A percentile compares a stretch with the other conserved stretches of the same genome.
phyloP scores from a whole-genome alignment of 2,329 filamentous ascomycete species.

The Amauroascus verrucosus region DNA sequence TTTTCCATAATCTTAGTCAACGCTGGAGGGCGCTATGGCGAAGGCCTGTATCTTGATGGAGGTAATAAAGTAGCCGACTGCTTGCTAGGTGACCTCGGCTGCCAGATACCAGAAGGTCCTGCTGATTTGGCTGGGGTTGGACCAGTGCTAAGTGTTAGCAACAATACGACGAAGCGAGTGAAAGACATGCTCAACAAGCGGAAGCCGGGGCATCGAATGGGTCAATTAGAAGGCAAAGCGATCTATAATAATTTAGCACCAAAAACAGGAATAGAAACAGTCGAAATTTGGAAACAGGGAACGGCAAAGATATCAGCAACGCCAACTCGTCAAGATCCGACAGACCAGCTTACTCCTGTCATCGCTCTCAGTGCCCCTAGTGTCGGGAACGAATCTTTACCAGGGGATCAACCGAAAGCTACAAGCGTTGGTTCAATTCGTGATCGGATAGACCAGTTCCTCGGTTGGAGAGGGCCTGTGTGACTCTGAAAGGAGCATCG shows the following conservation, averaged over 20 bases:
- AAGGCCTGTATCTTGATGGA: neutral
- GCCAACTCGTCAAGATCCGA: neutral
- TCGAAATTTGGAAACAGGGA: neutral
- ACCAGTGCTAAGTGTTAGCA: neutral
- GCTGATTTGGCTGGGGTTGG: neutral
- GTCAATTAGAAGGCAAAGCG: neutral
- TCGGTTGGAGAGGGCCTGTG: slow-evolving; percentile 12
- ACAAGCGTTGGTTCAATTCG: neutral
- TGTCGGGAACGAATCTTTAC: neutral
- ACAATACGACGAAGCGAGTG: neutral
- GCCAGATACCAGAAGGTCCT: neutral
- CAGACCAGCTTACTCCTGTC: neutral
- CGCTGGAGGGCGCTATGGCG: neutral
- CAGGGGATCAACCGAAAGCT: neutral
- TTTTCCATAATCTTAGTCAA: neutral
- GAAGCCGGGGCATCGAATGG: neutral
- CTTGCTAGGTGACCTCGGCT: neutral
- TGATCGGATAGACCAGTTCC: slow-evolving; percentile 12
- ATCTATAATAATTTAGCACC: neutral
- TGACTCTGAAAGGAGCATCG: too few relatives aligned
- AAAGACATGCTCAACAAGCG: neutral
- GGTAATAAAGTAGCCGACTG: neutral
- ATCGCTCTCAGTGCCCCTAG: neutral
- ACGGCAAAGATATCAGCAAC: neutral
- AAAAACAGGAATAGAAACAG: neutral